Conservation (phyloP, 768 basidiomycete species). For the Tephrocybe sp. region DNA sequence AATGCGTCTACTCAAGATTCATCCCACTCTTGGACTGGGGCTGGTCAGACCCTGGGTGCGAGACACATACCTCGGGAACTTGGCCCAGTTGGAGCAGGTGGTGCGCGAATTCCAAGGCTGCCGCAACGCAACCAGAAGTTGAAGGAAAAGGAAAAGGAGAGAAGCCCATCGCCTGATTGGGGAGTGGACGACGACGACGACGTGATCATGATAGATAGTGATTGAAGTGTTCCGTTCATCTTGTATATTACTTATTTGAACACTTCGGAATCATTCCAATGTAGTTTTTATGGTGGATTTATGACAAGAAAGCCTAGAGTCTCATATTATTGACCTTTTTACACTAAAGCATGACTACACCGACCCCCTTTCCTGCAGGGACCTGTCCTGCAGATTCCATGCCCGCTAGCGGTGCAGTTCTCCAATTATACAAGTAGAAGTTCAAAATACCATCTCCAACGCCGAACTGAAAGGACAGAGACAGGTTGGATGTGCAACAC, state of each 20-base stretch:
- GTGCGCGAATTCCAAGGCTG: constrained; percentile 45
- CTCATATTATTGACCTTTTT: background rate
- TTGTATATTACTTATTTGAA: constrained; percentile 17
- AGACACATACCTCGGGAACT: constrained; percentile 32
- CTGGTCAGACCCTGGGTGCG: constrained; percentile 51
- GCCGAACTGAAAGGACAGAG: constrained; percentile 65
- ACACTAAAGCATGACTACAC: constrained; percentile 87
- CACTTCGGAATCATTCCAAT: background rate
- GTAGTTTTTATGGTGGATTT: background rate
- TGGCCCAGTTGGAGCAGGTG: constrained; percentile 52
- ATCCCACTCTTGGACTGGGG: constrained; percentile 40
- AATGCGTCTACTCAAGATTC: constrained; percentile 33
- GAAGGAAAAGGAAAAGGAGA: constrained; percentile 37
- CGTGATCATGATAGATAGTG: constrained; percentile 82
- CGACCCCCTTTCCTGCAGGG: constrained; percentile 76
- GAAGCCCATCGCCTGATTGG: constrained; percentile 77
- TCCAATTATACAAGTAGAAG: constrained; percentile 95
- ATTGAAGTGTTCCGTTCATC: constrained; percentile 31
- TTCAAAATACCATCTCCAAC: constrained; percentile 88
- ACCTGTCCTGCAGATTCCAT: constrained; percentile 46
- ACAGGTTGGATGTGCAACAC: background rate
- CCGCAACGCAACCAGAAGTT: constrained; percentile 35
- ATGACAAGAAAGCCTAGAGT: background rate
- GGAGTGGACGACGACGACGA: constrained; percentile 85
- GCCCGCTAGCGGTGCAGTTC: constrained; percentile 78